phyloP scores from a whole-genome alignment of 768 basidiomycete species.

The Coprinopsis marcescibilis region DNA sequence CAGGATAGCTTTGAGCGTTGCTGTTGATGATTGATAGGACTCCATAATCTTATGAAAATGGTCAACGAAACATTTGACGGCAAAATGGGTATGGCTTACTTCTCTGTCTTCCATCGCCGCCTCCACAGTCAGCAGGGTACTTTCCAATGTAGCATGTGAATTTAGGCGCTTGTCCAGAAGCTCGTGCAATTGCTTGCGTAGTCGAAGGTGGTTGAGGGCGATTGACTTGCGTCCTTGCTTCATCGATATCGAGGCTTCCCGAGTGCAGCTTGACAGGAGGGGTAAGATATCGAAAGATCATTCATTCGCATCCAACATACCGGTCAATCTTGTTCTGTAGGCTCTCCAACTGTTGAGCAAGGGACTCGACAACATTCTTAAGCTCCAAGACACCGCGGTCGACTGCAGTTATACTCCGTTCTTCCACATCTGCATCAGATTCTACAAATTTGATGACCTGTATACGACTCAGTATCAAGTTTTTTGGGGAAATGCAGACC shows the following conservation, averaged over 20 bases:
- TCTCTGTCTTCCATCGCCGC: conserved; percentile 85
- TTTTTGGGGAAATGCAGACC: background rate
- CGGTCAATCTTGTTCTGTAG: conserved; percentile 68
- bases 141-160: conserved; percentile 68
- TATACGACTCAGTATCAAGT: background rate
- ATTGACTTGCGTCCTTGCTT: conserved; percentile 64
- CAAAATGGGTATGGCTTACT: conserved; percentile 36
- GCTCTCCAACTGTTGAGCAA: conserved; percentile 63
- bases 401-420: conserved; percentile 60
- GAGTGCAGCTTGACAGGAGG: conserved; percentile 47
- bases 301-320: conserved; percentile 30
- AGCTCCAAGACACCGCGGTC: conserved; percentile 82
- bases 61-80: conserved; percentile 2
- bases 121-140: conserved; percentile 78
- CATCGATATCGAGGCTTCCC: conserved; percentile 60
- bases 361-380: conserved; percentile 58
- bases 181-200: conserved; percentile 77
- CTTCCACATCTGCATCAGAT: conserved; percentile 25
- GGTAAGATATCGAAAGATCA: background rate
- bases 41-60: conserved; percentile 65
- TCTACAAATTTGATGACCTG: conserved; percentile 82
- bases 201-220: conserved; percentile 73
- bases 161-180: conserved; percentile 68
- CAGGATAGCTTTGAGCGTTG: conserved; percentile 70
- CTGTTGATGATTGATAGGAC: conserved; percentile 77